Conservation (phyloP, 129 eudicot species). For the Deinandra increscens region DNA sequence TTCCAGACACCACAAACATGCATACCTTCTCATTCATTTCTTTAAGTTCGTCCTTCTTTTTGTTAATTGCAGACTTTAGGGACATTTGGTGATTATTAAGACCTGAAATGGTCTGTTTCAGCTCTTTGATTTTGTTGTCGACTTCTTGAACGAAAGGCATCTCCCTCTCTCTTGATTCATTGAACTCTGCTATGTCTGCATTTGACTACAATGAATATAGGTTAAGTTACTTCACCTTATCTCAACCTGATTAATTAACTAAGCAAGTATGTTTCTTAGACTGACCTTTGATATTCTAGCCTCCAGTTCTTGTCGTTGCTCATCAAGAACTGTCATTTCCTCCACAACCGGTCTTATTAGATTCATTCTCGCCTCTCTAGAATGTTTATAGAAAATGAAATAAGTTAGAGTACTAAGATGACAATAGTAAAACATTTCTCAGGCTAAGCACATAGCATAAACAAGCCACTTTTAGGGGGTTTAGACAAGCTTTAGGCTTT, state of each 20-base stretch:
- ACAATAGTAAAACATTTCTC: background rate
- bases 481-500: no score
- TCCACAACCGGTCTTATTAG: slow-evolving; percentile 45
- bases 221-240: background rate
- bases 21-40: slow-evolving; percentile 80
- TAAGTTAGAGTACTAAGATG: background rate
- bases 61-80: slow-evolving; percentile 46
- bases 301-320: slow-evolving; percentile 46
- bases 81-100: slow-evolving; percentile 73
- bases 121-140: slow-evolving; percentile 59
- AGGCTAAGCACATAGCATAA: background rate
- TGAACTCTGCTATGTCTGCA: slow-evolving; percentile 53
- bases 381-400: background rate
- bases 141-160: slow-evolving; percentile 69
- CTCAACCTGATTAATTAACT: background rate
- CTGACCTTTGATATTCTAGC: slow-evolving; percentile 52
- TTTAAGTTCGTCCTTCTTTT: slow-evolving; percentile 61
- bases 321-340: slow-evolving; percentile 49
- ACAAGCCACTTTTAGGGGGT: no score
- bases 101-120: slow-evolving; percentile 52
- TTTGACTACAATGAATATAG: slow-evolving; percentile 44
- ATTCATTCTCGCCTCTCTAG: slow-evolving; percentile 52
- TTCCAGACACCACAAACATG: slow-evolving; percentile 3
- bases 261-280: slow-evolving; percentile 11
- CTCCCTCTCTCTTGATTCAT: slow-evolving; percentile 69